phyloP scores from a whole-genome alignment of 805 yeast species.

The Pichia eremophila region DNA sequence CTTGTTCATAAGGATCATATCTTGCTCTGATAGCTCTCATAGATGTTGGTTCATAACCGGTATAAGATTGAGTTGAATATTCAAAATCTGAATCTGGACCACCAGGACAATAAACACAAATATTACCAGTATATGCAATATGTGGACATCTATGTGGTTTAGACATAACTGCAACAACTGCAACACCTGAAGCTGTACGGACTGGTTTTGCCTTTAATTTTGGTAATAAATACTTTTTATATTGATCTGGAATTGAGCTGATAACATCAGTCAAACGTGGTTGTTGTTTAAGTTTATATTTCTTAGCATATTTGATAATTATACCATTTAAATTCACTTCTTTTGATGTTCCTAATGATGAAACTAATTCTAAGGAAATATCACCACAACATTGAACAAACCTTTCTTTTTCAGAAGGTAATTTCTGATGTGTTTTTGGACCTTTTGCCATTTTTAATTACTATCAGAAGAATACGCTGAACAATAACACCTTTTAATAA shows the following conservation, averaged over 20 bases:
- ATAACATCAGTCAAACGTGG: slow-evolving; percentile 94
- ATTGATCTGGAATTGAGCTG: slow-evolving; percentile 90
- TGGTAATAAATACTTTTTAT: slow-evolving; percentile 83
- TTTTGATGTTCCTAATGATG: slow-evolving; percentile 53
- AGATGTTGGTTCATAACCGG: slow-evolving; percentile 97
- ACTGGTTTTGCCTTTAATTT: slow-evolving; percentile 98
- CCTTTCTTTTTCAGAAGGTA: slow-evolving; percentile 87
- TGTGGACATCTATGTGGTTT: slow-evolving; percentile 99
- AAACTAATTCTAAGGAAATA: slow-evolving; percentile 75
- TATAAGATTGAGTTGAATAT: slow-evolving; percentile 94
- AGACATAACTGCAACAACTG: slow-evolving; percentile 99
- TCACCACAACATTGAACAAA: slow-evolving; percentile 90
- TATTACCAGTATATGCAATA: slow-evolving; percentile 96
- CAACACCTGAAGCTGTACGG: slow-evolving; percentile 96
- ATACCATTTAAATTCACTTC: slow-evolving; percentile 88
- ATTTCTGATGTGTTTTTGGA: slow-evolving; percentile 45
- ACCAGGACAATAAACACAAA: slow-evolving; percentile 98
- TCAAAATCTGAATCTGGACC: slow-evolving; percentile 99
- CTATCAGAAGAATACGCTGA: too few relatives aligned
- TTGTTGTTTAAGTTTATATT: slow-evolving; percentile 83
- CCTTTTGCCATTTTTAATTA: slow-evolving; percentile 15
- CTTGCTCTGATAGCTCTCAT: slow-evolving; percentile 99
- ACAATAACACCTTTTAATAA: too few relatives aligned
- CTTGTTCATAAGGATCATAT: slow-evolving; percentile 97
- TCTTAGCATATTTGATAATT: slow-evolving; percentile 76